Conservation (phyloP, 495 filamentous ascomycete species). For the Thermothielavioides terrestris region DNA sequence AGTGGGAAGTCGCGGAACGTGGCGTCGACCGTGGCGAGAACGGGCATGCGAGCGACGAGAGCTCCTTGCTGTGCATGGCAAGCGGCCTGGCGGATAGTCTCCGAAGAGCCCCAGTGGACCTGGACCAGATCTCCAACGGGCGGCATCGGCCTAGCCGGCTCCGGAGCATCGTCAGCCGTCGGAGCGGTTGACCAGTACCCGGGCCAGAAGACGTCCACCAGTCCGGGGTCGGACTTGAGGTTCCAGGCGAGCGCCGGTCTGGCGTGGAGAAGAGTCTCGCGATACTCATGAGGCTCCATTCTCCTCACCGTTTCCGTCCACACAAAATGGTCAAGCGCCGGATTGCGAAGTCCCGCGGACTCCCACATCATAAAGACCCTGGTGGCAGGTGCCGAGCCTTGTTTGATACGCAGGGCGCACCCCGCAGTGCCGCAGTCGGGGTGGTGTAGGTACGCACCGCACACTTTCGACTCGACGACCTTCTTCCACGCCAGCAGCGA, state of each 20-base stretch:
- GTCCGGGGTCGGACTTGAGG: background rate
- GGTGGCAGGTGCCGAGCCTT: conserved; percentile 3
- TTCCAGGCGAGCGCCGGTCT: conserved; percentile 6
- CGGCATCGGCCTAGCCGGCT: background rate
- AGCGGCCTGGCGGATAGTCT: background rate
- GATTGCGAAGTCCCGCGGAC: conserved; percentile 36
- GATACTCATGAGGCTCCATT: conserved; percentile 46
- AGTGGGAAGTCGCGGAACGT: conserved; percentile 1
- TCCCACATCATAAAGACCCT: conserved; percentile 61
- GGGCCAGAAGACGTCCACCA: conserved; percentile 1
- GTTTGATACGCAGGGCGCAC: conserved; percentile 46
- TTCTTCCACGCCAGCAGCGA: conserved; percentile 4
- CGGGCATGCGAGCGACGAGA: background rate
- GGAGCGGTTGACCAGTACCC: conserved; percentile 2
- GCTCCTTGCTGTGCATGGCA: background rate
- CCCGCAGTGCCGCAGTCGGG: conserved; percentile 61
- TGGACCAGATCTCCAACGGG: background rate
- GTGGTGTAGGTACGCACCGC: conserved; percentile 47
- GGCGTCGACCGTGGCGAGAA: conserved; percentile 1
- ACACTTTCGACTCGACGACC: conserved; percentile 32
- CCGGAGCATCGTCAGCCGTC: too few relatives aligned
- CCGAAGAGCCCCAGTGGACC: background rate
- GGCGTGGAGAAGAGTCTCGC: conserved; percentile 40
- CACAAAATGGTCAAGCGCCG: conserved; percentile 52
- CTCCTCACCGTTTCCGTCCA: conserved; percentile 49